Conservation (phyloP, 208 protist species). For the Acanthamoeba triangularis region DNA sequence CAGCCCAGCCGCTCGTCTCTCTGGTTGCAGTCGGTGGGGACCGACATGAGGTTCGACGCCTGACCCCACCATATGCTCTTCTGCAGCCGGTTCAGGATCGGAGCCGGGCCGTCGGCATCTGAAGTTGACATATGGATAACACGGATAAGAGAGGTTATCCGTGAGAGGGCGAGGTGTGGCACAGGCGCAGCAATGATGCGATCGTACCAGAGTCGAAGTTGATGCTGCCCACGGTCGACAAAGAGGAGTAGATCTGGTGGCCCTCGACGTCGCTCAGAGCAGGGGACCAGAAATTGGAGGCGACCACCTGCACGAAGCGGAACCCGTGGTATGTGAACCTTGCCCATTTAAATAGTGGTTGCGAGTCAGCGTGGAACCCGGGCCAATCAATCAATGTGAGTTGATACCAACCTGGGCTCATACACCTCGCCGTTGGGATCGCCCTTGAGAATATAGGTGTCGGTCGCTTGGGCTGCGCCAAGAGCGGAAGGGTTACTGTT, state of each 20-base stretch:
- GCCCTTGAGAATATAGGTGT: constrained; percentile 78
- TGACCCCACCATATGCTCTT: constrained; percentile 77
- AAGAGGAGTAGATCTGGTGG: constrained; percentile 37
- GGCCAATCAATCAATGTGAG: too few relatives aligned
- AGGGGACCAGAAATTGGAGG: not conserved
- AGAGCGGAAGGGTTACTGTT: too few relatives aligned
- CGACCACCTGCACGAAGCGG: constrained; percentile 79
- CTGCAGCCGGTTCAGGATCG: constrained; percentile 79
- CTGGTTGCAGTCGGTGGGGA: constrained; percentile 86
- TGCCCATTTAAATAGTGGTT: too few relatives aligned
- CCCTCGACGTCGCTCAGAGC: not conserved
- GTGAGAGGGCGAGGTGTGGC: not conserved
- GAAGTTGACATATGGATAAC: not conserved
- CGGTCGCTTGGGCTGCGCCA: constrained; percentile 81
- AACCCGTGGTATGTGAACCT: constrained; percentile 85
- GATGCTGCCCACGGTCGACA: not conserved
- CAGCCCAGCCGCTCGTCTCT: constrained; percentile 86
- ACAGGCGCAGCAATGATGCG: too few relatives aligned
- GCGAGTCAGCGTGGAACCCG: too few relatives aligned
- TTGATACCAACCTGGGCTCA: constrained; percentile 16
- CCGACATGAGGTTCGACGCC: constrained; percentile 80
- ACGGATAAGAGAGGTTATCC: not conserved
- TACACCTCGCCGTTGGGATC: constrained; percentile 74
- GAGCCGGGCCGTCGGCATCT: not conserved
- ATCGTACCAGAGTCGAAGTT: constrained; percentile 18